Evolutionary conservation across 2,329 filamentous ascomycete genomes (phyloP).

Genomic region (Madurella fahalii): DNA sequence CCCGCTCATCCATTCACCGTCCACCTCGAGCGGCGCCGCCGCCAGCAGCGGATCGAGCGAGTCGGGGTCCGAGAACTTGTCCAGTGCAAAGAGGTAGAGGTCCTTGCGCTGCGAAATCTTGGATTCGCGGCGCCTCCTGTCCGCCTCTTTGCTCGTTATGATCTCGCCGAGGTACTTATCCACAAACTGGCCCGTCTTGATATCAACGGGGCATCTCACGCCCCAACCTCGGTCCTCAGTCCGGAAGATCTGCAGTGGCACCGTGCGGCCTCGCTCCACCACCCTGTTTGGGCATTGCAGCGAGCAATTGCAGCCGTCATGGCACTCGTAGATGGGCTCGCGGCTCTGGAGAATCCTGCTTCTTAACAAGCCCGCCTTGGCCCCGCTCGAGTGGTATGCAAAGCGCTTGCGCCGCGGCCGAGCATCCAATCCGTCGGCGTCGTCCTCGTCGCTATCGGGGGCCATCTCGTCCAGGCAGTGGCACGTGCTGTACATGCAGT

Average conservation of each 20-base stretch:
- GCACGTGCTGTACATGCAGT: slow-evolving; percentile 66
- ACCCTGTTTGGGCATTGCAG: slow-evolving; percentile 66
- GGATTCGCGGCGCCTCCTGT: slow-evolving; percentile 56
- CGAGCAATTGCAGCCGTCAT: slow-evolving; percentile 64
- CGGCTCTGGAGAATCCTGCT: slow-evolving; percentile 49
- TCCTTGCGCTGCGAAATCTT: slow-evolving; percentile 61
- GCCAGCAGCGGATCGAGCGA: slow-evolving; percentile 54
- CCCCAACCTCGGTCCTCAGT: slow-evolving; percentile 73
- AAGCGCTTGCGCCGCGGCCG: slow-evolving; percentile 43
- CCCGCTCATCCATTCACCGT: slow-evolving; percentile 73
- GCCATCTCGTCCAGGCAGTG: slow-evolving; percentile 57
- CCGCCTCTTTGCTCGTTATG: slow-evolving; percentile 61
- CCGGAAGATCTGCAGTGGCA: slow-evolving; percentile 73
- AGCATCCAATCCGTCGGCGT: slow-evolving; percentile 45
- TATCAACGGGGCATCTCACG: slow-evolving; percentile 59
- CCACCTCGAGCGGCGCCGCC: slow-evolving; percentile 55
- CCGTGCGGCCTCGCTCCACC: slow-evolving; percentile 67
- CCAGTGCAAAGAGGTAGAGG: slow-evolving; percentile 74
- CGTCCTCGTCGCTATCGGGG: slow-evolving; percentile 55
- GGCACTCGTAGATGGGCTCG: slow-evolving; percentile 75
- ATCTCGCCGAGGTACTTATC: slow-evolving; percentile 74
- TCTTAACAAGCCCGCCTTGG: slow-evolving; percentile 49
- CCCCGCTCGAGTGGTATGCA: slow-evolving; percentile 59
- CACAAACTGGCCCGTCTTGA: slow-evolving; percentile 71
- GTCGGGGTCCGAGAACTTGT: slow-evolving; percentile 66